Conservation (phyloP, 1,284 basidiomycete species). For the Malassezia brasiliensis region DNA sequence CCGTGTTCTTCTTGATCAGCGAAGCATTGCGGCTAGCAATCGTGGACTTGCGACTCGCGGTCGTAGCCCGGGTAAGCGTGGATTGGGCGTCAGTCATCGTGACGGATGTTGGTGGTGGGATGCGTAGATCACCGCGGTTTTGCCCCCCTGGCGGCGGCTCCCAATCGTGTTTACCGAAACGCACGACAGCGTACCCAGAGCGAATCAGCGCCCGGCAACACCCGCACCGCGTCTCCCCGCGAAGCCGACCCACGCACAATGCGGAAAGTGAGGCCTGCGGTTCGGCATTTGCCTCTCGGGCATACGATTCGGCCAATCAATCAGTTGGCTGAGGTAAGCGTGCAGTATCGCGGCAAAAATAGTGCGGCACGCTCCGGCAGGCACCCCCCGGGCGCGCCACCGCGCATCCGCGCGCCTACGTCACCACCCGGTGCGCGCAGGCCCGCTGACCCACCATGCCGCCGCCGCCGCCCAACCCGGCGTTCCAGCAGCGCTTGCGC, state of each 20-base stretch:
- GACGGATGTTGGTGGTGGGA: conserved; percentile 10
- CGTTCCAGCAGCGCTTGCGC: conserved; percentile 16
- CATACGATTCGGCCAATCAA: neutral
- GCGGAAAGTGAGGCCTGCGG: neutral
- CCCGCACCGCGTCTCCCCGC: neutral
- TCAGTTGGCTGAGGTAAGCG: neutral
- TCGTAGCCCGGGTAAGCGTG: conserved; percentile 40
- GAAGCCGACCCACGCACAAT: neutral
- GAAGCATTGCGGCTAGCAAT: conserved; percentile 49
- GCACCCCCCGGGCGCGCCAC: too few species aligned
- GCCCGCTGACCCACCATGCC: too few species aligned
- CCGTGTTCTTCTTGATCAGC: conserved; percentile 51
- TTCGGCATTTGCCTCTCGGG: neutral
- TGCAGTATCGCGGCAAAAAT: neutral
- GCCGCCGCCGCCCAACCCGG: neutral
- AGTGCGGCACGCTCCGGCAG: too few species aligned
- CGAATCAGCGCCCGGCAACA: neutral
- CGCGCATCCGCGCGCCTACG: too few species aligned
- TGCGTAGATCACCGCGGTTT: neutral
- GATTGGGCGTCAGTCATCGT: conserved; percentile 45
- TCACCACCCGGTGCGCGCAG: too few species aligned
- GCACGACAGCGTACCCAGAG: neutral
- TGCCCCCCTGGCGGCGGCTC: neutral
- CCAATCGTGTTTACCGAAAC: conserved; percentile 1
- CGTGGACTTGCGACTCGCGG: conserved; percentile 46